Evolutionary conservation across 2,329 filamentous ascomycete genomes (phyloP).

Genomic region (Byssochlamys sp.): DNA sequence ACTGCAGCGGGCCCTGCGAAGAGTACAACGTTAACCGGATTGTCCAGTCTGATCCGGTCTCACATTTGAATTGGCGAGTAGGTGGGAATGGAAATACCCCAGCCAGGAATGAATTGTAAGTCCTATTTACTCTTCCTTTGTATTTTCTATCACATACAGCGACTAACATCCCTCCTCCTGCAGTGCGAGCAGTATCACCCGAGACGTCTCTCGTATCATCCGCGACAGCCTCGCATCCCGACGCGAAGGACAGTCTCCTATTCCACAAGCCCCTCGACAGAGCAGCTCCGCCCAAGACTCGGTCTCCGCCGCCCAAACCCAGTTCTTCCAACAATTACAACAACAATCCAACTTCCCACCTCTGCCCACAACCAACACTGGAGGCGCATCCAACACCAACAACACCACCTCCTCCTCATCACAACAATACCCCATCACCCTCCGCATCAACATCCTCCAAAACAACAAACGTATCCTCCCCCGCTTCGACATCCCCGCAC

Average conservation of each 20-base stretch:
- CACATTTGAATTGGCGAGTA: constrained; percentile 28
- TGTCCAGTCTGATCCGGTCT: constrained; percentile 22
- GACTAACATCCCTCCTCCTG: constrained; percentile 11
- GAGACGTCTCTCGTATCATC: constrained; percentile 33
- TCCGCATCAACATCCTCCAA: constrained; percentile 30
- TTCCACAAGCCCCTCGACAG: background rate
- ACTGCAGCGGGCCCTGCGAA: constrained; percentile 25
- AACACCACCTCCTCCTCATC: constrained; percentile 7
- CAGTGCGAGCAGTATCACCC: constrained; percentile 33
- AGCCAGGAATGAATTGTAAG: constrained; percentile 35
- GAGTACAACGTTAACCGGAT: constrained; percentile 28
- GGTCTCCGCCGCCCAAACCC: constrained; percentile 4
- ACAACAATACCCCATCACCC: constrained; percentile 13
- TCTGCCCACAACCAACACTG: constrained; percentile 1
- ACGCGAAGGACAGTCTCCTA: constrained; percentile 7
- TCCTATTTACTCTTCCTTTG: constrained; percentile 3
- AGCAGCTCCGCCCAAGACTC: background rate
- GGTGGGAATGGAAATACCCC: constrained; percentile 19
- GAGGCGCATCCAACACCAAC: constrained; percentile 1
- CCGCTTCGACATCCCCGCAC: constrained; percentile 26
- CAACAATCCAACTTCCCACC: background rate
- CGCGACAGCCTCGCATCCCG: constrained; percentile 25
- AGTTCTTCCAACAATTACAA: constrained; percentile 12
- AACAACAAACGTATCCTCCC: constrained; percentile 32
- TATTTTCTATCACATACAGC: background rate